These are phyloP conservation scores for Santalum album DNA, from an alignment of 164 flowering plant species.

Conservation along the genomic window DNA sequence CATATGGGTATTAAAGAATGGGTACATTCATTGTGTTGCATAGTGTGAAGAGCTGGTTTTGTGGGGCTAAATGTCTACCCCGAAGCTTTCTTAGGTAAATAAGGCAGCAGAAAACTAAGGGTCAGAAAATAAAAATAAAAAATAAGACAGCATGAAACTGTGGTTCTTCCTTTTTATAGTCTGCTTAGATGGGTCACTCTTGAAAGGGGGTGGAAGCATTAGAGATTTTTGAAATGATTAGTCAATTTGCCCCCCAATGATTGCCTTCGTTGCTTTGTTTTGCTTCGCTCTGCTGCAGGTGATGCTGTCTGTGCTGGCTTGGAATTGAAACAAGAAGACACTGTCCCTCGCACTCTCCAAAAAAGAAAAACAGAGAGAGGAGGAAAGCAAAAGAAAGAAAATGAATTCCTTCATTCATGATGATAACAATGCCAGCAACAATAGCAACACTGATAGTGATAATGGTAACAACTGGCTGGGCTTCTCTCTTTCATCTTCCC, in stretches of 20 bases:
- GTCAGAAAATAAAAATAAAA: too few species aligned
- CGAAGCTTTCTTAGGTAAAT: too few species aligned
- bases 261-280: constrained; percentile 48
- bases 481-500: constrained; percentile 75
- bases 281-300: constrained; percentile 10
- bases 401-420: constrained; percentile 66
- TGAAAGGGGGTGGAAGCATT: constrained; percentile 15
- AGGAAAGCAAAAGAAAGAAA: constrained; percentile 11
- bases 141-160: too few species aligned
- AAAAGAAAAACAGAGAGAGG: constrained; percentile 6
- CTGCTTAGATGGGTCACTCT: constrained; percentile 6
- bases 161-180: too few species aligned
- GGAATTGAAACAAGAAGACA: too few species aligned
- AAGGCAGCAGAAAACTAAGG: constrained; percentile 27
- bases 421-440: constrained; percentile 16
- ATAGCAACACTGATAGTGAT: constrained; percentile 11
- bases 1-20: neutral
- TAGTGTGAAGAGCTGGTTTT: constrained; percentile 14
- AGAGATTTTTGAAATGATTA: constrained; percentile 52
- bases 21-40: neutral
- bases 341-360: too few species aligned
- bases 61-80: constrained; percentile 16
- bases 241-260: constrained; percentile 45
- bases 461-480: constrained; percentile 61
- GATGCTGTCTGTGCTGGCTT: neutral